Percentiles rank a stretch among this genome's conserved stretches.
Evolutionary conservation across 257 asterid species (phyloP).

Genomic region (Solanum neorickii): DNA sequence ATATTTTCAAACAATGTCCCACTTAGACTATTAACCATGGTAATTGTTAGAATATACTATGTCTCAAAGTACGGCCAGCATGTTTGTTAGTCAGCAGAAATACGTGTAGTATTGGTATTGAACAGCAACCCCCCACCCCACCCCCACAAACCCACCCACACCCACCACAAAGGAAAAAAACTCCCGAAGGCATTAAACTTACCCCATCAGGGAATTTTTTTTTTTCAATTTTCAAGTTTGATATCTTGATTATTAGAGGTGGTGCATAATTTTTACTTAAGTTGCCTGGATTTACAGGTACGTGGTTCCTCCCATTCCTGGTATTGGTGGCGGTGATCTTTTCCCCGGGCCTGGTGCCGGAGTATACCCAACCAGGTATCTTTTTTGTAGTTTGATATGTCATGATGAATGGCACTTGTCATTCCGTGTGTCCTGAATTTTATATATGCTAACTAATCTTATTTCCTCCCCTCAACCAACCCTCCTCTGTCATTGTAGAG

Average conservation of each 20-base stretch:
- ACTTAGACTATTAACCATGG: not conserved
- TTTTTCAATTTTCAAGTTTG: not conserved
- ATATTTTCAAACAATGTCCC: not conserved
- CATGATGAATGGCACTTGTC: not conserved
- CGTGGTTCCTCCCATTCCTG: constrained; percentile 45
- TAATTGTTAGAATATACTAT: not conserved
- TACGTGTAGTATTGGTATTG: too few relatives aligned
- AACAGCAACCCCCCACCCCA: too few relatives aligned
- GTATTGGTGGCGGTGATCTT: constrained; percentile 39
- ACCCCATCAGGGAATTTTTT: not conserved
- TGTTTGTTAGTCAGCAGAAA: not conserved
- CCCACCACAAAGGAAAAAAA: too few relatives aligned
- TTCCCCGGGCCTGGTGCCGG: constrained; percentile 72
- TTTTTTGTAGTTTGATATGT: not conserved
- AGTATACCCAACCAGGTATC: constrained; percentile 54
- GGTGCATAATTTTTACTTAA: not conserved
- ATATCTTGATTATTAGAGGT: not conserved
- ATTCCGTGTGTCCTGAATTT: not conserved
- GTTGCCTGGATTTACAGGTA: constrained; percentile 14
- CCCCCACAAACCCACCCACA: too few relatives aligned
- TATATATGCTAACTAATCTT: not conserved
- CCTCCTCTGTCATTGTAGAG: constrained; percentile 12
- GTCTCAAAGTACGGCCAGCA: not conserved
- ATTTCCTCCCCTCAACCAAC: not conserved
- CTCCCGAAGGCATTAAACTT: not conserved